Percentiles rank a stretch among this genome's conserved stretches.
Conservation (phyloP, 768 basidiomycete species). For the Mrakia frigida region DNA sequence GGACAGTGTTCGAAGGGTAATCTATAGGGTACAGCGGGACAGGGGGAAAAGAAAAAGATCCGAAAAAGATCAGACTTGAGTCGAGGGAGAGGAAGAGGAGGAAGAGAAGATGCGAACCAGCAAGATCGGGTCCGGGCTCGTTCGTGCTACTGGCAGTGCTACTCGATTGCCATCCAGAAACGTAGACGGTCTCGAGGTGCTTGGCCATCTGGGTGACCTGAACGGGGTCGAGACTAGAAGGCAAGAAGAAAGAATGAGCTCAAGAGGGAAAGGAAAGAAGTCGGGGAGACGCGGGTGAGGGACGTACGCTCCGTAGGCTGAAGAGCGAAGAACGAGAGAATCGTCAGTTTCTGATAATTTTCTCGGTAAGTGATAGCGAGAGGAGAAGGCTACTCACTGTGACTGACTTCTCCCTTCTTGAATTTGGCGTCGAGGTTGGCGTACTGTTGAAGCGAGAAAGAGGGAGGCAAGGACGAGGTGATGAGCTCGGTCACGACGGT, state of each 20-base stretch:
- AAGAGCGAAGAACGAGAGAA: not conserved
- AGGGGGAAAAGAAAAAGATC: not conserved
- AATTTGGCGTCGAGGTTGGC: slow-evolving; percentile 67
- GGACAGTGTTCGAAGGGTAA: slow-evolving; percentile 97
- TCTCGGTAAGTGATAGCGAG: not conserved
- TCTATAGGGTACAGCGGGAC: slow-evolving; percentile 50
- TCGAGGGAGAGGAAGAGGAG: not conserved
- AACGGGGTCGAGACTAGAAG: slow-evolving; percentile 83
- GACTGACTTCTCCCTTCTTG: slow-evolving; percentile 70
- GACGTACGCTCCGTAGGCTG: slow-evolving; percentile 89
- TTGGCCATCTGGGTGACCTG: slow-evolving; percentile 97
- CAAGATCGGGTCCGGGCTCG: slow-evolving; percentile 97
- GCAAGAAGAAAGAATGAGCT: not conserved
- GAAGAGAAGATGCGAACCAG: slow-evolving; percentile 52
- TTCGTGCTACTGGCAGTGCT: slow-evolving; percentile 89
- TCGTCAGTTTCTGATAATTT: too few relatives aligned
- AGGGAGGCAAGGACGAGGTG: not conserved
- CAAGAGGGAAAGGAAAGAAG: not conserved
- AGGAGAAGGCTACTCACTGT: slow-evolving; percentile 47
- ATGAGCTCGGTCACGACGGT: not conserved
- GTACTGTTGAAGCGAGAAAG: slow-evolving; percentile 46
- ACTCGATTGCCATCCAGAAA: slow-evolving; percentile 81
- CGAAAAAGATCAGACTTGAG: not conserved
- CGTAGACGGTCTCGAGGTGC: slow-evolving; percentile 96
- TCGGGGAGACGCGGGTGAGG: not conserved